Percentiles rank a stretch among this genome's conserved stretches.
Evolutionary conservation across 768 basidiomycete genomes (phyloP).

Genomic region (Boletus rubescentipes): DNA sequence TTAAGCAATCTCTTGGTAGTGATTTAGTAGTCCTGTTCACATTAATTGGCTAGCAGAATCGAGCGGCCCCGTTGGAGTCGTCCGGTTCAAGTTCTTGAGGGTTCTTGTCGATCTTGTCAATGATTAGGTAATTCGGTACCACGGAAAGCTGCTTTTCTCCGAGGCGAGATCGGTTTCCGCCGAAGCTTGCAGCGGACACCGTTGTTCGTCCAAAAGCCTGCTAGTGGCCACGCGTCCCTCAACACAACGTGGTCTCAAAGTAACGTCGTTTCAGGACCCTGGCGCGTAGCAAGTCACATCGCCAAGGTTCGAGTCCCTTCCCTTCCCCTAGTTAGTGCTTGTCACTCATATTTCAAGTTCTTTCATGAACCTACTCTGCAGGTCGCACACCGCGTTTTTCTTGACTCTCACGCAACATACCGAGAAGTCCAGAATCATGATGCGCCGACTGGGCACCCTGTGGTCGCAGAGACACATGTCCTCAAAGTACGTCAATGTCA

Average conservation of each 20-base stretch:
- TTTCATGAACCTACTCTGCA: slow-evolving; percentile 26
- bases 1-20: too few relatives aligned
- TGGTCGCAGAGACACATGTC: slow-evolving; percentile 29
- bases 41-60: slow-evolving; percentile 4
- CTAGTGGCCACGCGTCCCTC: slow-evolving; percentile 15
- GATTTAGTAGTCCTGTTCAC: slow-evolving; percentile 4
- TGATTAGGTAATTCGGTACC: slow-evolving; percentile 22
- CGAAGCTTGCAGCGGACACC: slow-evolving; percentile 2
- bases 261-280: slow-evolving; percentile 20
- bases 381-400: slow-evolving; percentile 33
- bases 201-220: slow-evolving; percentile 1
- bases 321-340: slow-evolving; percentile 15
- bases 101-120: slow-evolving; percentile 22
- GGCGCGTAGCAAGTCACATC: slow-evolving; percentile 30
- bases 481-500: slow-evolving; percentile 33
- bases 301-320: slow-evolving; percentile 16
- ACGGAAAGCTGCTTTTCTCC: slow-evolving; percentile 8
- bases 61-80: background rate
- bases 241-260: slow-evolving; percentile 21
- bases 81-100: too few relatives aligned
- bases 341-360: slow-evolving; percentile 28
- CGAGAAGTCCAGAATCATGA: slow-evolving; percentile 32
- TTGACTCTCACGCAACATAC: slow-evolving; percentile 36
- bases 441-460: slow-evolving; percentile 28
- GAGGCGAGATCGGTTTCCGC: slow-evolving; percentile 16